Percentiles rank a stretch among this genome's conserved stretches.
Evolutionary conservation across 2,329 filamentous ascomycete genomes (phyloP).

Genomic region (Coniosporium tulheliwenetii): DNA sequence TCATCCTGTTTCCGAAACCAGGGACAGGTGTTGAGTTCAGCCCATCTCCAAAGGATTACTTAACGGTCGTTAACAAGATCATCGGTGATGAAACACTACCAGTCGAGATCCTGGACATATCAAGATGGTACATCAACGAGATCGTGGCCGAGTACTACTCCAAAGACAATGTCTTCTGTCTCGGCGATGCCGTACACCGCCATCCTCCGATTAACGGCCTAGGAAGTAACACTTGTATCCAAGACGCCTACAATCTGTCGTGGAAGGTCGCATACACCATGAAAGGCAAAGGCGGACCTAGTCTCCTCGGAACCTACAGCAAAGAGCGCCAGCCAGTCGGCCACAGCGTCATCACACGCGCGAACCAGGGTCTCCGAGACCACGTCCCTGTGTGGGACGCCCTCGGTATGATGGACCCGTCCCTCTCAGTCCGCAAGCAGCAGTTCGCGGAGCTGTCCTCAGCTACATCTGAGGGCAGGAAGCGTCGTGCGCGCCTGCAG

Average conservation of each 20-base stretch:
- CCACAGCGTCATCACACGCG: constrained; percentile 35
- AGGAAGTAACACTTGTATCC: constrained; percentile 40
- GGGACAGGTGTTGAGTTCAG: constrained; percentile 21
- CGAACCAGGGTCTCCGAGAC: constrained; percentile 41
- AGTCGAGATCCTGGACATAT: constrained; percentile 35
- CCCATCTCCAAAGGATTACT: constrained; percentile 32
- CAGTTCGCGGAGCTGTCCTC: constrained; percentile 27
- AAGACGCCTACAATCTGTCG: constrained; percentile 22
- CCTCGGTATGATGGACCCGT: constrained; percentile 26
- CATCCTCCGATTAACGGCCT: constrained; percentile 43
- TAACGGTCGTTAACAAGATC: constrained; percentile 28
- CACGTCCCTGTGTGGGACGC: constrained; percentile 31
- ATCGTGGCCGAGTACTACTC: constrained; percentile 42
- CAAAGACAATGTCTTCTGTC: constrained; percentile 35
- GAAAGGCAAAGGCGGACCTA: constrained; percentile 10
- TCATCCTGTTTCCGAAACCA: constrained; percentile 31
- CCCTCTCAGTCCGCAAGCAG: constrained; percentile 21
- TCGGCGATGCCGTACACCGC: constrained; percentile 43
- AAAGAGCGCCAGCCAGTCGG: constrained; percentile 20
- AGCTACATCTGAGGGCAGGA: constrained; percentile 19
- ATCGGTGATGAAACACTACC: constrained; percentile 39
- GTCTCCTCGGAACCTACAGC: constrained; percentile 14
- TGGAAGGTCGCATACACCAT: constrained; percentile 21
- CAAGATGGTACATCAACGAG: constrained; percentile 47
- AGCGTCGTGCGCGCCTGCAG: constrained; percentile 23